These are phyloP conservation scores for Haematococcus lacustris DNA, from an alignment of 139 green algal species.

Conservation along the genomic window DNA sequence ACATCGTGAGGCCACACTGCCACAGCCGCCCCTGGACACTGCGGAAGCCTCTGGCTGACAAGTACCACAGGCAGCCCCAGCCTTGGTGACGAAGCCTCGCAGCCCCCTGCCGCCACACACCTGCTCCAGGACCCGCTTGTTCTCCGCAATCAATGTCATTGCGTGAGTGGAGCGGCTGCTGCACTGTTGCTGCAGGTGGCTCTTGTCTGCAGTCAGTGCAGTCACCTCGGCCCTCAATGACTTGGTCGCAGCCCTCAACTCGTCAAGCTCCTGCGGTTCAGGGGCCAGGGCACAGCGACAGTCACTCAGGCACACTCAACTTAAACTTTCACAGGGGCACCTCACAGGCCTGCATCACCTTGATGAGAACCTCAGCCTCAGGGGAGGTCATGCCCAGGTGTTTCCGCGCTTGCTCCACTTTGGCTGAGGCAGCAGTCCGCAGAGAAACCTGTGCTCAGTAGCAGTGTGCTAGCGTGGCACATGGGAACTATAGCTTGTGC, in stretches of 20 bases:
- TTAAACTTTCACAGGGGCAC: no score
- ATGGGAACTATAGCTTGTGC: no score
- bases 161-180: conserved; percentile 32
- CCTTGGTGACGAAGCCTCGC: neutral
- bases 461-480: no score
- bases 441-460: no score
- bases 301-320: no score
- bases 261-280: conserved; percentile 27
- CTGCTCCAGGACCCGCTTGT: conserved; percentile 39
- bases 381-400: no score
- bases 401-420: no score
- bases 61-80: neutral
- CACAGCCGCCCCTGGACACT: neutral
- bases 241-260: conserved; percentile 14
- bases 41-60: neutral
- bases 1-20: no score
- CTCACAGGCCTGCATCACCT: no score
- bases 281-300: no score
- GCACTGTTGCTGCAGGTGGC: conserved; percentile 26
- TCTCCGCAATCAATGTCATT: conserved; percentile 43
- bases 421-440: no score
- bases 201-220: conserved; percentile 23
- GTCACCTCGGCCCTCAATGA: conserved; percentile 14
- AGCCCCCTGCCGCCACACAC: conserved; percentile 22
- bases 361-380: no score